A percentile compares a stretch with the other conserved stretches of the same genome.
Conservation (phyloP, 345 rosid genomes). For the Turnera subulata region DNA sequence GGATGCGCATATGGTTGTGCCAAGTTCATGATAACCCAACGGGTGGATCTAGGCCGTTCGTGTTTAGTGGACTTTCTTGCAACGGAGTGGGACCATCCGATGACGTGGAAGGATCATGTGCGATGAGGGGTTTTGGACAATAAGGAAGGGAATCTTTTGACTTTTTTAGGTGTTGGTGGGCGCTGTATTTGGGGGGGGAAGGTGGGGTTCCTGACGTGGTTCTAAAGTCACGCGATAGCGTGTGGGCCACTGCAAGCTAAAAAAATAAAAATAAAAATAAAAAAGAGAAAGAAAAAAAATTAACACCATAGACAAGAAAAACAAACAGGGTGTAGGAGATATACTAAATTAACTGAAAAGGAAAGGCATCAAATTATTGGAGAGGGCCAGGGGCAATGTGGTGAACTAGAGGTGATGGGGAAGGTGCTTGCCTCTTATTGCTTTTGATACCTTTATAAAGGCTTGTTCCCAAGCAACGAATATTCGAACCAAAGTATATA, state of each 20-base stretch:
- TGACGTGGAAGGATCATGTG: constrained; percentile 3
- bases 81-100: not conserved
- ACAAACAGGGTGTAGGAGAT: too few species aligned
- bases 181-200: not conserved
- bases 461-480: not conserved
- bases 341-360: too few species aligned
- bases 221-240: constrained; percentile 19
- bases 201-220: constrained; percentile 23
- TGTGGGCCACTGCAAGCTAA: constrained; percentile 15
- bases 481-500: too few species aligned
- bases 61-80: not conserved
- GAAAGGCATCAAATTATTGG: constrained; percentile 2
- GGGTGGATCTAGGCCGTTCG: not conserved
- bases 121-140: not conserved
- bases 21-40: too few species aligned
- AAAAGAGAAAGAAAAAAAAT: not conserved
- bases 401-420: not conserved
- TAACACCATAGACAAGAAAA: not conserved
- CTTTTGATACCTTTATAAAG: not conserved
- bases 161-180: not conserved
- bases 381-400: not conserved
- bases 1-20: too few species aligned
- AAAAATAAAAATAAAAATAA: not conserved
- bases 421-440: too few species aligned
- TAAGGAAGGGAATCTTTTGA: constrained; percentile 2